phyloP scores from a whole-genome alignment of 2,329 filamentous ascomycete genomes.

The Juglanconis juglandina region DNA sequence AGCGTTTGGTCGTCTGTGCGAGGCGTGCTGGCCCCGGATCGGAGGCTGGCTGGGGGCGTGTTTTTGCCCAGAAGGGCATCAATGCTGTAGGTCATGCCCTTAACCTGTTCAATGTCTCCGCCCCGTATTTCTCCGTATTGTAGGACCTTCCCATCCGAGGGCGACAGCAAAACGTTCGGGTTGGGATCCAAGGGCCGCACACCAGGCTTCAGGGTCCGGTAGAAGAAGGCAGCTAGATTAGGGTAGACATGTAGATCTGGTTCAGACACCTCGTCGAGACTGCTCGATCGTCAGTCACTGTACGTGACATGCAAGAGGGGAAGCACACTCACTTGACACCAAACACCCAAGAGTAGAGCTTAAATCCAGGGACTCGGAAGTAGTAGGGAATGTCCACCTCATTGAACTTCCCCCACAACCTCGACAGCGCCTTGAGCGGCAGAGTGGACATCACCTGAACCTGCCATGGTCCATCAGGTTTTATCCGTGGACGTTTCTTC shows the following conservation, averaged over 20 bases:
- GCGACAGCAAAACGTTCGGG: slow-evolving; percentile 75
- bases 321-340: slow-evolving; percentile 64
- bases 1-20: slow-evolving; percentile 33
- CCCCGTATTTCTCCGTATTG: slow-evolving; percentile 90
- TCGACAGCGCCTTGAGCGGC: slow-evolving; percentile 84
- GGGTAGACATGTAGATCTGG: slow-evolving; percentile 85
- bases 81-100: slow-evolving; percentile 95
- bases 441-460: slow-evolving; percentile 92
- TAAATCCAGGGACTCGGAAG: slow-evolving; percentile 83
- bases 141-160: slow-evolving; percentile 84
- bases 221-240: slow-evolving; percentile 96
- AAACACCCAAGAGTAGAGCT: slow-evolving; percentile 84
- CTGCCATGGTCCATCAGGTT: slow-evolving; percentile 86
- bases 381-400: slow-evolving; percentile 85
- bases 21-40: slow-evolving; percentile 14
- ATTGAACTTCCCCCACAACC: slow-evolving; percentile 88
- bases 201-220: slow-evolving; percentile 87
- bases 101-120: slow-evolving; percentile 96
- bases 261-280: slow-evolving; percentile 81
- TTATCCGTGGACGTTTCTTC: slow-evolving; percentile 59
- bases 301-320: slow-evolving; percentile 1
- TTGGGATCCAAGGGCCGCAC: slow-evolving; percentile 80
- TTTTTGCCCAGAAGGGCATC: slow-evolving; percentile 81
- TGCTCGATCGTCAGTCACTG: slow-evolving; percentile 33
- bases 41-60: slow-evolving; percentile 53